Base-by-base conservation (phyloP, 441 rosid genomes). In the Erodium trifolium region DNA sequence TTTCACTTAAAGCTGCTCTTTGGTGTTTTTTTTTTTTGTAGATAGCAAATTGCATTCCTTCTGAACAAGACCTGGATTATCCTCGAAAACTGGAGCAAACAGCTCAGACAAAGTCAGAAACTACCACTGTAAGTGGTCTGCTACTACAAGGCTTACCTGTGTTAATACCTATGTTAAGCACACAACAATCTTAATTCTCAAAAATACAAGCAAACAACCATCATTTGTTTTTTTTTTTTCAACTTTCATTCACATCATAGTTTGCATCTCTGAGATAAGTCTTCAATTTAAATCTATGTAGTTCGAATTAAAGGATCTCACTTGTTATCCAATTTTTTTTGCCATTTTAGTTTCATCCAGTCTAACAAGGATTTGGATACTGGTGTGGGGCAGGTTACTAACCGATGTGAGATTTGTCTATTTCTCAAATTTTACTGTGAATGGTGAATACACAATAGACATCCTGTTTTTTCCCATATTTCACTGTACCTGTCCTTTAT, bases 1-100 rank as follows among this genome's bases (percentile, higher is more conserved):
- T 55, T 55, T 57, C 17, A 8, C 63, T 57, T 57, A 19, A 57
- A 57, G 63, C 63, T 57, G 23, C 17, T 18, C 11, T 57, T 7
- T 57, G 67, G 23, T 79, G 82, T 78, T 53, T 31, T 31, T 27
- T 2, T n/a, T n/a, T 73, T 67, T 65, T 77, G 77, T 85, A 94
- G 99, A 92, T 94, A 80, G 97, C 99, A 77, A 94, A 87, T 77
- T 92, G 78, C 76, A 70, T 84, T 70, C 94, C 97, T 29, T 81
- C 80, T 23, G 85, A 87, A 34, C 93, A 88, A 82, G 96, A 92
- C 82, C 71, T 92, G 81, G 83, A 90, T 84, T 94, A 91, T 80
- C 97, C 94, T 76, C 85, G 88, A 73, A 94, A 92, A 86, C 87
- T 94, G 83, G 91, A 84, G 85, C 80, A 62, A 69, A 78, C 86